These are phyloP conservation scores for Cladosporium sphaerospermum DNA, from an alignment of 2,329 filamentous ascomycete genomes.

Conservation along the genomic window DNA sequence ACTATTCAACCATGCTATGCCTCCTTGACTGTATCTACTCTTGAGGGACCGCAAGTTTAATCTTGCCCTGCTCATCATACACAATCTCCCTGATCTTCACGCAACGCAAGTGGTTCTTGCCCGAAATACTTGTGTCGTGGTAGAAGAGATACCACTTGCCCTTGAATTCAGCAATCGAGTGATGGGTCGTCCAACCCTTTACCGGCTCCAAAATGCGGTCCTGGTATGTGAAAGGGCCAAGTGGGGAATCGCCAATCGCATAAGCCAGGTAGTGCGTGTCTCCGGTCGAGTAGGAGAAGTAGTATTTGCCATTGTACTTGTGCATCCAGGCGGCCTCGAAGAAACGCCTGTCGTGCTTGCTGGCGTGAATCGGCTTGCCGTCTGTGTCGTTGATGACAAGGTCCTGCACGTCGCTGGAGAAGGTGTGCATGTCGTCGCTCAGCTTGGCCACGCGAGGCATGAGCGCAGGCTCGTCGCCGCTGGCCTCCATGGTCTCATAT, in stretches of 20 bases:
- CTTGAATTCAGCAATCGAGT: slow-evolving; percentile 68
- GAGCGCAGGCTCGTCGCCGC: slow-evolving; percentile 54
- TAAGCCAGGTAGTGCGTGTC: slow-evolving; percentile 71
- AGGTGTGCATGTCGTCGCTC: slow-evolving; percentile 58
- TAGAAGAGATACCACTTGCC: slow-evolving; percentile 70
- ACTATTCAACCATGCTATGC: too few relatives aligned
- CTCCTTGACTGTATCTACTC: neutral
- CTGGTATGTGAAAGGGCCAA: slow-evolving; percentile 66
- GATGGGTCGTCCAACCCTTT: slow-evolving; percentile 74
- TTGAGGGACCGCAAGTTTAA: slow-evolving; percentile 35
- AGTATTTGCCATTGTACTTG: slow-evolving; percentile 51
- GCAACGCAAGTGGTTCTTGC: slow-evolving; percentile 62
- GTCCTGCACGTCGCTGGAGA: slow-evolving; percentile 52
- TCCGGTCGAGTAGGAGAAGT: slow-evolving; percentile 53
- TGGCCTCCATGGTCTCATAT: slow-evolving; percentile 32
- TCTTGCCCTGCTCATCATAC: slow-evolving; percentile 61
- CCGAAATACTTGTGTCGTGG: slow-evolving; percentile 65
- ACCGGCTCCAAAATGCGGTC: slow-evolving; percentile 70
- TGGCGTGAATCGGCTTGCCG: slow-evolving; percentile 53
- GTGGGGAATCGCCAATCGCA: slow-evolving; percentile 57
- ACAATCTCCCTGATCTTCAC: slow-evolving; percentile 72
- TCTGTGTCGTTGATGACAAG: slow-evolving; percentile 57
- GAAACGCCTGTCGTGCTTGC: slow-evolving; percentile 69
- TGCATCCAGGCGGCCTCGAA: slow-evolving; percentile 80
- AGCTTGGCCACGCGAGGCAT: slow-evolving; percentile 62